Conservation (phyloP, 441 rosid genomes). For the Erysimum pusillum region DNA sequence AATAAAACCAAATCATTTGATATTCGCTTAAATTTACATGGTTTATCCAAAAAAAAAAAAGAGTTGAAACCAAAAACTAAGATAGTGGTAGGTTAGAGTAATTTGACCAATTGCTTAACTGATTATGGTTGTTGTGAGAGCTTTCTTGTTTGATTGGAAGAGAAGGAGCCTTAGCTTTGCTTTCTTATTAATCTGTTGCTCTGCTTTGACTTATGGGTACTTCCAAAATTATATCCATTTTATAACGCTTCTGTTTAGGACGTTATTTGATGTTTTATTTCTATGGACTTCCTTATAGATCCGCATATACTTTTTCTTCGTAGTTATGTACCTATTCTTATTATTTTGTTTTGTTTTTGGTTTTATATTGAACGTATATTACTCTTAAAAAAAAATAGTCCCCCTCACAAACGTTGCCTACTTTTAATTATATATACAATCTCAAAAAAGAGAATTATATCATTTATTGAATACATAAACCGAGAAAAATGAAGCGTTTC, state of each 20-base stretch:
- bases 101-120: conserved; percentile 30
- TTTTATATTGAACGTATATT: no score
- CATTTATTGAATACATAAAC: not conserved
- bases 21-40: not conserved
- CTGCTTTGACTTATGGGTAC: conserved; percentile 34
- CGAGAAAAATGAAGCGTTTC: not conserved
- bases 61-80: conserved; percentile 1
- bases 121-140: conserved; percentile 24
- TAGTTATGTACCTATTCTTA: not conserved
- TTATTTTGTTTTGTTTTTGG: not conserved
- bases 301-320: not conserved
- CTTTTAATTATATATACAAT: not conserved
- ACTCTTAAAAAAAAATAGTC: no score
- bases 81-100: conserved; percentile 2
- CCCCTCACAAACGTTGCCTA: not conserved
- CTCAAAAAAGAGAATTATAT: not conserved
- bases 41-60: not conserved
- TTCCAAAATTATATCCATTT: conserved; percentile 29
- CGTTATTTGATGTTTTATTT: conserved; percentile 24
- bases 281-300: not conserved
- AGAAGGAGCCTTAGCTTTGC: conserved; percentile 2
- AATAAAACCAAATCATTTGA: not conserved
- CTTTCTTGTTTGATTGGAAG: conserved; percentile 20
- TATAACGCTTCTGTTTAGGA: not conserved
- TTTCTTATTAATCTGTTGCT: conserved; percentile 7